phyloP scores from a whole-genome alignment of 306 rosid species.

The Cucurbita moschata region DNA sequence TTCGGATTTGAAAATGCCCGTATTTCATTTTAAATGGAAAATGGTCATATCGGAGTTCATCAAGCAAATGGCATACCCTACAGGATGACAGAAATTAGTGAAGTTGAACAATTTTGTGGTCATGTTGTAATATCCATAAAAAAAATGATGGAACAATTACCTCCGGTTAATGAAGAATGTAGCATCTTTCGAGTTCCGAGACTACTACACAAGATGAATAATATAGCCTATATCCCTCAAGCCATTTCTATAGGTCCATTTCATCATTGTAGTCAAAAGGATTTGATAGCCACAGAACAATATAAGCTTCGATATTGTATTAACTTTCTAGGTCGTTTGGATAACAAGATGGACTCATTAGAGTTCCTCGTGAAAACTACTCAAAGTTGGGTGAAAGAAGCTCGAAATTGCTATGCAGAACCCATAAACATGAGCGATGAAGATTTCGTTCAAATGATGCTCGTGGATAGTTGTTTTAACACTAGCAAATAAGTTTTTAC shows the following conservation, averaged over 20 bases:
- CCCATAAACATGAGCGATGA: background rate
- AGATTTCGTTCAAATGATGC: background rate
- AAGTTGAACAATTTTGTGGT: background rate
- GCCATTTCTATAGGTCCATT: too few species aligned
- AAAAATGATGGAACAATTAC: background rate
- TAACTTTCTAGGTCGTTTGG: background rate
- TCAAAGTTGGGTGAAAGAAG: background rate
- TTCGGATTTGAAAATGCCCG: too few species aligned
- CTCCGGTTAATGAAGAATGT: background rate
- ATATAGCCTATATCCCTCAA: too few species aligned
- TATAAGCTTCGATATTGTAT: background rate
- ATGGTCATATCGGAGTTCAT: too few species aligned
- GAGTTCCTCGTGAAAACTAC: background rate
- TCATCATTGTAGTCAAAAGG: too few species aligned
- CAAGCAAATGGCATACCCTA: too few species aligned
- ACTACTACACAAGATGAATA: too few species aligned
- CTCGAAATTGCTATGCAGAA: background rate
- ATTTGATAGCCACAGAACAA: background rate
- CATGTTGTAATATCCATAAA: background rate
- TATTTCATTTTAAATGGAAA: too few species aligned
- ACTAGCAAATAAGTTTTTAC: too few species aligned
- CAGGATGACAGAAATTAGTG: background rate
- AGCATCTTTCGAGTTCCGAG: too few species aligned
- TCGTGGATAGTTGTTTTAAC: background rate
- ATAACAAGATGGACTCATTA: too few species aligned